Percentiles rank a stretch among this genome's conserved stretches.
These are phyloP conservation scores for Melaleuca alternifolia DNA, from an alignment of 345 rosid species.

Conservation along the genomic window DNA sequence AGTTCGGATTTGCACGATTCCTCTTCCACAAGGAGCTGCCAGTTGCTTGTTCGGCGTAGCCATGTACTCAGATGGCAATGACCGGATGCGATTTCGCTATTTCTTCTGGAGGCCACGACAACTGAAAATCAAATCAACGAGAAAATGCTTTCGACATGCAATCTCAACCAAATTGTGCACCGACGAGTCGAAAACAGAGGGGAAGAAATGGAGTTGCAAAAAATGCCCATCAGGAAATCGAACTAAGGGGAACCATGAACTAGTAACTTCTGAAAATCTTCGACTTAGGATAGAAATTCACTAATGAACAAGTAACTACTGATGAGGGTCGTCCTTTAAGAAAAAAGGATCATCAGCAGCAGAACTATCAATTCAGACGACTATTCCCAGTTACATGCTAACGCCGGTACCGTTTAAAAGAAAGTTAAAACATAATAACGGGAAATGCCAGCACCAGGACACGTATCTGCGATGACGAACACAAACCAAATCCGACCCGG, in stretches of 20 bases:
- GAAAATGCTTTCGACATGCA: neutral
- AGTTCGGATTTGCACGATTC: neutral
- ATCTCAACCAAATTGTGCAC: neutral
- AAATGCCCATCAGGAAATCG: neutral
- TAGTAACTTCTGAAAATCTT: neutral
- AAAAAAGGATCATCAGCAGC: neutral
- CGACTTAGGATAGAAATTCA: neutral
- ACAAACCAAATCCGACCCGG: neutral
- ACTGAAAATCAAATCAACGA: neutral
- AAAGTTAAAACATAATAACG: neutral
- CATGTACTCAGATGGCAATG: neutral
- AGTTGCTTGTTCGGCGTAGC: neutral
- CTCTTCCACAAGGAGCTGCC: neutral
- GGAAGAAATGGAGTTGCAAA: neutral
- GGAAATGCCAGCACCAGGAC: neutral
- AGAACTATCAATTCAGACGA: neutral
- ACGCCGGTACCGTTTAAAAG: neutral
- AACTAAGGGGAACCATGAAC: neutral
- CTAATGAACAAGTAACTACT: neutral
- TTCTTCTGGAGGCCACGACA: neutral
- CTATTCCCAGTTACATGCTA: neutral
- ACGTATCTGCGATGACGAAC: neutral
- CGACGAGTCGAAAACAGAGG: neutral
- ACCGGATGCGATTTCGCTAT: neutral
- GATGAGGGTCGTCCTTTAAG: neutral